Evolutionary conservation across 1,284 basidiomycete species (phyloP), one percentile per base, ranked within the genome.

Genomic region (Schizopora paradoxa): DNA sequence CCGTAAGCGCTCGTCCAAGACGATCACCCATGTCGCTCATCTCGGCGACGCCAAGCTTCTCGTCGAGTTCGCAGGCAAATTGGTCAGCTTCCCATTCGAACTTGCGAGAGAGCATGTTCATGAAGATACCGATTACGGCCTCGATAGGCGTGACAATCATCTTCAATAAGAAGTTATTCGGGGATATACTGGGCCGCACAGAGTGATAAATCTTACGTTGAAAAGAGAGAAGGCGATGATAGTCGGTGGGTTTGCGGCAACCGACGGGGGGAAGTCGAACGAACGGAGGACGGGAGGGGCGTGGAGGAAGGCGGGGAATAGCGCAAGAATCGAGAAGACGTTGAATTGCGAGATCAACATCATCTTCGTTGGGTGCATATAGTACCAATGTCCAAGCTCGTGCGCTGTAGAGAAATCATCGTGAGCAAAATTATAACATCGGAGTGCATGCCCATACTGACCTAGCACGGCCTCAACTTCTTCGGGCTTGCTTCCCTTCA

Each of bases 361-460:
- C 54, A 98, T 77, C 63, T 95, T 91, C 51, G 85, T 82, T 0
- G 92, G 91, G 69, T 99, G 94, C 54, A 82, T 73, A 66, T 81
- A 81, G 58, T 87, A 88, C 92, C 92, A 97, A 67, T 97, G 93
- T 0, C 95, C 95, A 18, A 98, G 86, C 63, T 98, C 95, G 67
- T 98, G 94, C 0, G 92, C 82, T 76, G 38, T 10, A 43, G 8
- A 48, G 10, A 35, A 34, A 27, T n/a, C 68, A 39, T 33, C 22
- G 29, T 59, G 29, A 43, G 29, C 5, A 18, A 34, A 25, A 32
- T 23, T 13, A 31, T 36, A 28, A 14, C 16, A 26, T 7, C 22
- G 43, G 25, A 22, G 26, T 11, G 28, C 27, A 48, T 26, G 11
- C 27, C 5, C 6, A 18, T n/a, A 50, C 62, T 21, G 51, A 72